These are phyloP conservation scores for Candida mesenterica DNA, from an alignment of 1,139 yeast genomes.

Conservation along the genomic window DNA sequence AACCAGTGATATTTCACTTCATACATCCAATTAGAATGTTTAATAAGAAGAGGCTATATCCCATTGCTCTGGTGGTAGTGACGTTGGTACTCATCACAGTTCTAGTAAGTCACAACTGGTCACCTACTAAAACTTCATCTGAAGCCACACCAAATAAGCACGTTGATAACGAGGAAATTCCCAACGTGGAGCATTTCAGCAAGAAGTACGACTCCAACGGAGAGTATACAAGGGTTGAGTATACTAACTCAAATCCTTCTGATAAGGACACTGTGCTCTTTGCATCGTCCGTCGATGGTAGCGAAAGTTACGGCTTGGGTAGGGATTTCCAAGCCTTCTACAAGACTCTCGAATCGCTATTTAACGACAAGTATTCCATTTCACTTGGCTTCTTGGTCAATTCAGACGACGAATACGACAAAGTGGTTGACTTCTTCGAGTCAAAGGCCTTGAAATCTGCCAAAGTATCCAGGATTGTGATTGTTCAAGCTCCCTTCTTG, in stretches of 20 bases:
- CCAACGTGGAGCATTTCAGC: background rate
- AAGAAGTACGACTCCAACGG: background rate
- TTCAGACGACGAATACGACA: constrained; percentile 22
- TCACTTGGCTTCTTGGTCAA: constrained; percentile 34
- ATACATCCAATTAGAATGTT: too few relatives aligned
- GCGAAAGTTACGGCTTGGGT: constrained; percentile 28
- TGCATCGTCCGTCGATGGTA: constrained; percentile 24
- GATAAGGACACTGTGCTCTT: constrained; percentile 5
- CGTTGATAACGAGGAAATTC: background rate
- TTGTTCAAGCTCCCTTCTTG: constrained; percentile 34
- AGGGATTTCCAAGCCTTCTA: constrained; percentile 25
- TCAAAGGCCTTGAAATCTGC: constrained; percentile 1
- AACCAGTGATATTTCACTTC: too few relatives aligned
- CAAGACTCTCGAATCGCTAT: constrained; percentile 18
- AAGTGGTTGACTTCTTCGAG: constrained; percentile 14
- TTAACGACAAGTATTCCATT: constrained; percentile 15
- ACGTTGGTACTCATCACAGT: too few relatives aligned
- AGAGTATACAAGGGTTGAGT: constrained; percentile 6
- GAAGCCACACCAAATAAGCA: too few relatives aligned
- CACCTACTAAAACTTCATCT: too few relatives aligned
- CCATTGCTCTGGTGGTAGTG: too few relatives aligned
- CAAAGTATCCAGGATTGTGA: constrained; percentile 18
- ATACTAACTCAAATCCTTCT: background rate
- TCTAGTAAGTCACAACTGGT: too few relatives aligned
- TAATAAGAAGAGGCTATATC: too few relatives aligned